A percentile compares a stretch with the other conserved stretches of the same genome.
Conservation (phyloP, 2,329 filamentous ascomycete species). For the Alternaria novae-zelandiae region DNA sequence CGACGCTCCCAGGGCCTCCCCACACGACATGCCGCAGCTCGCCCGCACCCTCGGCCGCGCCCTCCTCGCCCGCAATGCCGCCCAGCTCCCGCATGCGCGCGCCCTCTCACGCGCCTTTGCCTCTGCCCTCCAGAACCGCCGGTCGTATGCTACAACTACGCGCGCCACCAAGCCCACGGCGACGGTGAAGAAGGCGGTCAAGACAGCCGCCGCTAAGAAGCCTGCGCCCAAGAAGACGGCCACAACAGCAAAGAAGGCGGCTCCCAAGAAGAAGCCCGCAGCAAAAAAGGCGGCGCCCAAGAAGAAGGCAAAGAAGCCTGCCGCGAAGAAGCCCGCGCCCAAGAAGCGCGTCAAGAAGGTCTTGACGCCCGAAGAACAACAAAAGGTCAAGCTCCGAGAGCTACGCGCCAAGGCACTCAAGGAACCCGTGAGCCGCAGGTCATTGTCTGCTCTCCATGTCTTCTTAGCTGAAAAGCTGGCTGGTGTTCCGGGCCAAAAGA, state of each 20-base stretch:
- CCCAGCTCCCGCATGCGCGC: constrained; percentile 18
- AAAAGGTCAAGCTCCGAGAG: constrained; percentile 32
- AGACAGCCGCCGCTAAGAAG: constrained; percentile 29
- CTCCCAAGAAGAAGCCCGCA: constrained; percentile 20
- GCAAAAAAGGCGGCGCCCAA: constrained; percentile 18
- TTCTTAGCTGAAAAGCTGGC: constrained; percentile 33
- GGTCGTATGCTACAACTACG: constrained; percentile 45
- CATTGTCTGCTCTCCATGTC: constrained; percentile 25
- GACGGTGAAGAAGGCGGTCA: constrained; percentile 40
- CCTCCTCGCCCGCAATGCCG: constrained; percentile 31
- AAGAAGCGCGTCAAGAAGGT: constrained; percentile 34
- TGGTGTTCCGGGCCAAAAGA: not conserved
- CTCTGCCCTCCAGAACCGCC: constrained; percentile 27
- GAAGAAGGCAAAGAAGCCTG: constrained; percentile 23
- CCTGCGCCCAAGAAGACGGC: constrained; percentile 38
- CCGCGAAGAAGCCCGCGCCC: constrained; percentile 25
- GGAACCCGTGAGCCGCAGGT: constrained; percentile 28
- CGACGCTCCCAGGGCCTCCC: constrained; percentile 41
- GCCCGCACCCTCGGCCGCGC: constrained; percentile 36
- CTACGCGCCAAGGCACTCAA: constrained; percentile 48
- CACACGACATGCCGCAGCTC: constrained; percentile 46
- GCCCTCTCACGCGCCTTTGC: constrained; percentile 35
- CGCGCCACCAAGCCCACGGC: constrained; percentile 39
- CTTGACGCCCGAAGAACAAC: constrained; percentile 39
- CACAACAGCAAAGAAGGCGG: constrained; percentile 30